Evolutionary conservation across 495 filamentous ascomycete species (phyloP).

Genomic region (Penicillium alfredii): DNA sequence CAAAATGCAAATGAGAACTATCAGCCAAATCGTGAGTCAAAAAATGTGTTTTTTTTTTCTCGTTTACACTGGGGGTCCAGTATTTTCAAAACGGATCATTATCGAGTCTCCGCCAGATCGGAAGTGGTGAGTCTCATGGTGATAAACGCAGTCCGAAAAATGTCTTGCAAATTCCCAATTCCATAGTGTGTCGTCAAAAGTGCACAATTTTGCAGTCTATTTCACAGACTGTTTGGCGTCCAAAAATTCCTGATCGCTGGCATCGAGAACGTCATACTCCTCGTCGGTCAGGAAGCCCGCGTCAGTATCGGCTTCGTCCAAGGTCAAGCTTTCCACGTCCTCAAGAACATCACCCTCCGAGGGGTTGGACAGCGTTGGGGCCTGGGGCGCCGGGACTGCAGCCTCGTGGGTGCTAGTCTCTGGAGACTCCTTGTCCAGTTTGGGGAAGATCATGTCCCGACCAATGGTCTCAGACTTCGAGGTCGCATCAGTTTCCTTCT

Average conservation of each 20-base stretch:
- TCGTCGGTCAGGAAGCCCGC: conserved; percentile 87
- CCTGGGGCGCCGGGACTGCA: conserved; percentile 19
- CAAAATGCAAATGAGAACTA: neutral
- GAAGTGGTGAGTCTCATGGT: too few species aligned
- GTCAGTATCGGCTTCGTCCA: conserved; percentile 54
- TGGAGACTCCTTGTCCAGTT: conserved; percentile 90
- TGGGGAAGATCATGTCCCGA: conserved; percentile 93
- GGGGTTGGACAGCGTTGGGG: conserved; percentile 31
- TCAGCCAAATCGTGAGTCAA: neutral
- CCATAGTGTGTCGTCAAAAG: conserved; percentile 14
- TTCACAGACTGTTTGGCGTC: conserved; percentile 35
- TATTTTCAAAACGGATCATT: too few species aligned
- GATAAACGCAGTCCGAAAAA: conserved; percentile 9
- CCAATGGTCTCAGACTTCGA: conserved; percentile 21
- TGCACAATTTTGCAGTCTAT: conserved; percentile 5
- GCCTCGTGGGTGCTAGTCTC: conserved; percentile 68
- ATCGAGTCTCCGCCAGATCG: too few species aligned
- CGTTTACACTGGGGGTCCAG: too few species aligned
- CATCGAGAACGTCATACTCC: conserved; percentile 95
- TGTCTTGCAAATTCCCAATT: conserved; percentile 20
- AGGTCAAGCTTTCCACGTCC: conserved; percentile 61
- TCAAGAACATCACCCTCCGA: conserved; percentile 55
- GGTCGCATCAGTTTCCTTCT: conserved; percentile 20
- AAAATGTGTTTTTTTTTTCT: neutral
- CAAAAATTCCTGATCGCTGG: conserved; percentile 83